Conservation (phyloP, 495 filamentous ascomycete species). For the Monascus purpureus region DNA sequence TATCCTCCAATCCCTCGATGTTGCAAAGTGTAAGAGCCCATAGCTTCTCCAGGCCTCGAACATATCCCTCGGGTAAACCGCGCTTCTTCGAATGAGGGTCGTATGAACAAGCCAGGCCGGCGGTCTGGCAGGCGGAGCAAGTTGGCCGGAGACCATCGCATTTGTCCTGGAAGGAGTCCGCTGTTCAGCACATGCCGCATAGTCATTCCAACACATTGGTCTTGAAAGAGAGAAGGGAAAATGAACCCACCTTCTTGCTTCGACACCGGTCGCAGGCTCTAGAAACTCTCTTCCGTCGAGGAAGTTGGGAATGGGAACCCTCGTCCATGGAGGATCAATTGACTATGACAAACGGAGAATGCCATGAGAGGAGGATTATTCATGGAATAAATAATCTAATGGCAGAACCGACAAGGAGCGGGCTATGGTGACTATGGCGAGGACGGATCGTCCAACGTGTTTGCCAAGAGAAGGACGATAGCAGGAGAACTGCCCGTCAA, state of each 20-base stretch:
- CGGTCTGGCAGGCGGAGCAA: conserved; percentile 49
- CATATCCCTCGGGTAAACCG: conserved; percentile 37
- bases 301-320: conserved; percentile 26
- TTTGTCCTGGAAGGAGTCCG: conserved; percentile 48
- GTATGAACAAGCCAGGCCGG: conserved; percentile 51
- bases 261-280: conserved; percentile 61
- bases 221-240: too few species aligned
- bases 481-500: too few species aligned
- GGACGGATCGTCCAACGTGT: too few species aligned
- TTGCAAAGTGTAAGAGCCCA: conserved; percentile 34
- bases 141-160: conserved; percentile 53
- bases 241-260: conserved; percentile 34
- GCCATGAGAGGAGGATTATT: too few species aligned
- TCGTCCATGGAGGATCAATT: conserved; percentile 29
- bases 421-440: too few species aligned
- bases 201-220: too few species aligned
- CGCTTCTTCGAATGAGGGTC: conserved; percentile 58
- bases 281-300: conserved; percentile 50
- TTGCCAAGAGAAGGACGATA: too few species aligned
- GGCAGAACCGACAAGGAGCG: too few species aligned
- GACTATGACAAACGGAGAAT: conserved; percentile 10
- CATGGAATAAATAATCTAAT: too few species aligned
- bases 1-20: conserved; percentile 35
- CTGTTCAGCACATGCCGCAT: too few species aligned
- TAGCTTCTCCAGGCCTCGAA: conserved; percentile 29